phyloP scores from a whole-genome alignment of 2,329 filamentous ascomycete species.

The Emmonsiellopsis sp. region DNA sequence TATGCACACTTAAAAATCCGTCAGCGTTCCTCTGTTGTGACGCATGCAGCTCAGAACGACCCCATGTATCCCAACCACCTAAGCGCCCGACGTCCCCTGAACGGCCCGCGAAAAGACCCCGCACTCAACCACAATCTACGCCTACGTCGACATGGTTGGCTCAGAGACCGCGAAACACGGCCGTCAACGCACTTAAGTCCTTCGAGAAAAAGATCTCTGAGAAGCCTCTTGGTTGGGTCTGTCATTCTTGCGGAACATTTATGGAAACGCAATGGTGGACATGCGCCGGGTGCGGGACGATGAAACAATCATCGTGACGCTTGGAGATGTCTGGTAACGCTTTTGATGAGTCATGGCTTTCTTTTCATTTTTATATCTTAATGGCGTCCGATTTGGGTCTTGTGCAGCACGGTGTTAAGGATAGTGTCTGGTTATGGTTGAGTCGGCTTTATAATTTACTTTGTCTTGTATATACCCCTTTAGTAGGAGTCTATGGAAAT shows the following conservation, averaged over 20 bases:
- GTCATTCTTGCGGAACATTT: conserved; percentile 48
- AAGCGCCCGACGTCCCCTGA: conserved; percentile 7
- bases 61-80: conserved; percentile 22
- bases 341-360: background rate
- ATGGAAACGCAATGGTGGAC: conserved; percentile 60
- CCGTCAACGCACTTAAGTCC: conserved; percentile 28
- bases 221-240: conserved; percentile 50
- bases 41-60: conserved; percentile 49
- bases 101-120: conserved; percentile 2
- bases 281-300: conserved; percentile 48
- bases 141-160: background rate
- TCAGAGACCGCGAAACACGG: conserved; percentile 17
- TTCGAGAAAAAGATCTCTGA: conserved; percentile 34
- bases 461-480: background rate
- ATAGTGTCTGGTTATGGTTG: background rate
- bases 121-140: background rate
- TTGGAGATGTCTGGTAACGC: background rate
- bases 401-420: background rate
- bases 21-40: conserved; percentile 51
- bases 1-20: conserved; percentile 54
- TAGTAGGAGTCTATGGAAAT: too few relatives aligned
- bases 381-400: background rate
- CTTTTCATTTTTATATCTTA: background rate
- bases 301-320: conserved; percentile 45
- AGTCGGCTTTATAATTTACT: too few relatives aligned